Base-by-base conservation (phyloP, 2,329 filamentous ascomycete genomes). In the Hypoxylon sp. region DNA sequence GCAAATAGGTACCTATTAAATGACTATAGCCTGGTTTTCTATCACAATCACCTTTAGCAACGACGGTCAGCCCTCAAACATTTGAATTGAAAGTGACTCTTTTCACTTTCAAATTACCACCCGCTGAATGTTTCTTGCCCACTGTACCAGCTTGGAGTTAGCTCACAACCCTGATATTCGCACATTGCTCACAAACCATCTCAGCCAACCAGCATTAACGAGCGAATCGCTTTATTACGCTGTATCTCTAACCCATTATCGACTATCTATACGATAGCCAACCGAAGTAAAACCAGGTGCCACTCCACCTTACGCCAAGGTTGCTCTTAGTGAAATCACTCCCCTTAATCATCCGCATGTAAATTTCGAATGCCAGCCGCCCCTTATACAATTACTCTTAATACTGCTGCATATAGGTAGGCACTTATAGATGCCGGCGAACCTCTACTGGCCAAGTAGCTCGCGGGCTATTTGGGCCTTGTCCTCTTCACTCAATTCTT, bases 401-500 rank as follows among this genome's bases (percentile, higher is more conserved):
- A 21, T n/a, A 15, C 17, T 35, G 11, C 37, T 32, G 24, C 5
- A 19, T 31, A 31, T 17, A 27, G 24, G 5, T 27, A 27, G 24
- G 5, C 5, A 27, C 24, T 27, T 27, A 17, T 17, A 52, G 4
- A 39, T n/a, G 37, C 11, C 6, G 29, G 6, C 8, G n/a, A 3
- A 15, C 6, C 6, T 55, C 54, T 72, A 77, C 72, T 78, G 77
- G n/a, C 77, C 77, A 1, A 79, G 69, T 42, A 78, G 44, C 39
- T 77, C 74, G 50, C 74, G 74, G 54, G 82, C 76, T n/a, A 80
- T 68, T n/a, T 75, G 72, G 1, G 75, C 77, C 62, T 79, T 81
- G 63, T 82, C 79, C 52, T 81, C 82, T 2, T 78, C 77, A 29
- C 67, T 77, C 15, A 79, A 73, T 13, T 71, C 70, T 51, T 75